These are phyloP conservation scores for Phytophthora agathidicida DNA, from an alignment of 352 stramenopile species.

Conservation along the genomic window DNA sequence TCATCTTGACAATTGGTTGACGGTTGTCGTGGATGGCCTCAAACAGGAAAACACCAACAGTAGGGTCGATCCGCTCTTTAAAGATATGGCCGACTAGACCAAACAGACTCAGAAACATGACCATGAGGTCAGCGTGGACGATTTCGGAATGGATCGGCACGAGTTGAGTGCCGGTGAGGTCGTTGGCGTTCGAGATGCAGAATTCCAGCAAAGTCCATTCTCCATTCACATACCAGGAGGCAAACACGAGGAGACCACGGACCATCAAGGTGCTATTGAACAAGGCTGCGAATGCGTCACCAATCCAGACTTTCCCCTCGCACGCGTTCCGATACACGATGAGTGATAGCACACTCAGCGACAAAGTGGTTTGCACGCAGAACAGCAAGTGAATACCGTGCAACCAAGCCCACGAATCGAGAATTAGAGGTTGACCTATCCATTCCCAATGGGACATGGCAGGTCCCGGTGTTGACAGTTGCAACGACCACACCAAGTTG, in stretches of 20 bases:
- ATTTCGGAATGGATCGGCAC: slow-evolving; percentile 38
- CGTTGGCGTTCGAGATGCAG: slow-evolving; percentile 42
- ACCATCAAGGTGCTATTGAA: slow-evolving; percentile 43
- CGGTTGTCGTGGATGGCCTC: slow-evolving; percentile 35
- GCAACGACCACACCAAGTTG: slow-evolving; percentile 38
- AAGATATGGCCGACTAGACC: slow-evolving; percentile 29
- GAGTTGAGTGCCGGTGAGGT: slow-evolving; percentile 21
- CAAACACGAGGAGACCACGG: slow-evolving; percentile 37
- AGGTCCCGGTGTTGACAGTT: slow-evolving; percentile 8
- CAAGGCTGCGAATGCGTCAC: slow-evolving; percentile 45
- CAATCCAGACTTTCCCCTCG: slow-evolving; percentile 44
- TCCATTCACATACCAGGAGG: slow-evolving; percentile 46
- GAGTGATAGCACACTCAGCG: slow-evolving; percentile 37
- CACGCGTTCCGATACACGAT: slow-evolving; percentile 41
- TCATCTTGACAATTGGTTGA: slow-evolving; percentile 28
- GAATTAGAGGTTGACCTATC: slow-evolving; percentile 22
- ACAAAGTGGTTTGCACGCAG: slow-evolving; percentile 37
- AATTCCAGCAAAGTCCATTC: slow-evolving; percentile 57
- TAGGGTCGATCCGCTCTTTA: slow-evolving; percentile 34
- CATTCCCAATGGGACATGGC: slow-evolving; percentile 39
- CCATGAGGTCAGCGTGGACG: slow-evolving; percentile 49
- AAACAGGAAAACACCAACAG: slow-evolving; percentile 30
- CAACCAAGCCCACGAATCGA: slow-evolving; percentile 59
- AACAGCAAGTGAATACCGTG: slow-evolving; percentile 52
- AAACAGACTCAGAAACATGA: slow-evolving; percentile 39